Evolutionary conservation across 208 protist species (phyloP), one percentile per base, ranked within the genome.

Genomic region (Histomonas meleagridis): DNA sequence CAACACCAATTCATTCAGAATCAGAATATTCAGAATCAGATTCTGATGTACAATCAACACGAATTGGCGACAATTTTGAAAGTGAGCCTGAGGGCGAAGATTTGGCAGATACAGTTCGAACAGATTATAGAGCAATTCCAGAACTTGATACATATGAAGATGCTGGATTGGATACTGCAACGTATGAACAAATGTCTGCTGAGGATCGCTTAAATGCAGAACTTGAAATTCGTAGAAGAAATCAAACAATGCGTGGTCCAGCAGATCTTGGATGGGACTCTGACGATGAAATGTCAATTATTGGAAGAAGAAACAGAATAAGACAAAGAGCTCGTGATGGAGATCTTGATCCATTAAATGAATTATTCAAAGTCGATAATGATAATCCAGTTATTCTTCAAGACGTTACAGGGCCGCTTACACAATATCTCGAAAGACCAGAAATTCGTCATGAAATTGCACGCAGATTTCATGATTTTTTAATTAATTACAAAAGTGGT

Each of bases 141-240:
- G 69, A 93, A n/a, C 48, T 93, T 0, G 92, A 93, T 90, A 21
- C 48, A 46, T 93, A 93, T n/a, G 92, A 93, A 60, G 65, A 28
- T 53, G 72, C 92, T 62, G 62, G 32, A 14, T 9, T 93, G 5
- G 92, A 93, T 65, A 70, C 92, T 91, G 91, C 53, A 26, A 69
- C 90, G 43, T 92, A 92, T 91, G 65, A 57, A 43, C 38, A 10
- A 28, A n/a, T 92, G 10, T 28, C 62, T 43, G 23, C 62, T 23
- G 9, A 14, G 1, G 23, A 76, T 28, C 38, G 69, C 23, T 7
- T 81, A 12, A 51, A 48, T 16, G 32, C 70, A 3, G 70, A 81
- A 81, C 35, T 81, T 28, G 70, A 32, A n/a, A 32, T 32, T 23
- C 26, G 70, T 32, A 3, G 35, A 51, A 5, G 70, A 7, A 46